Evolutionary conservation across 73 alveolate genomes (phyloP).

Genomic region (Stentor coeruleus): DNA sequence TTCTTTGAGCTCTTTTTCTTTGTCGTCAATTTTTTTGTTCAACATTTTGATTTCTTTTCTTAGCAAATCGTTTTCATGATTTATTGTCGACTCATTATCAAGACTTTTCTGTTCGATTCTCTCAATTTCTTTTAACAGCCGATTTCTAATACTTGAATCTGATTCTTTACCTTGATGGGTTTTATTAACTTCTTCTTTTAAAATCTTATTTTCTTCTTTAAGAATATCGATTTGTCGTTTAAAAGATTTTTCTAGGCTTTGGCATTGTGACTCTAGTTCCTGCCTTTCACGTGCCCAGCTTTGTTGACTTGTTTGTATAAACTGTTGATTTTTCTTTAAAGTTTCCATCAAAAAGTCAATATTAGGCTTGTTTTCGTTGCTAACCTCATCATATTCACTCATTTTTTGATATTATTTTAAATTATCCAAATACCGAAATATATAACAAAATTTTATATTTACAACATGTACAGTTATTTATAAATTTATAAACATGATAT

Average conservation of each 20-base stretch:
- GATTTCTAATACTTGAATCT: not conserved
- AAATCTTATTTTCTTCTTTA: not conserved
- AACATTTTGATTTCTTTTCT: not conserved
- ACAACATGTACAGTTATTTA: not conserved
- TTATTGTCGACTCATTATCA: not conserved
- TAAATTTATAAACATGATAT: too few relatives aligned
- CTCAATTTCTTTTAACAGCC: constrained; percentile 1
- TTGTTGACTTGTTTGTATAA: not conserved
- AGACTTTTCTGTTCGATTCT: not conserved
- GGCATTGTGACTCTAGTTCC: not conserved
- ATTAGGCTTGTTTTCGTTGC: too few relatives aligned
- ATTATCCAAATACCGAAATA: too few relatives aligned
- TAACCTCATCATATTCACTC: too few relatives aligned
- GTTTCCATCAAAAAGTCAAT: too few relatives aligned
- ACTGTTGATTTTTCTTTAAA: not conserved
- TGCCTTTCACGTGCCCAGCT: not conserved
- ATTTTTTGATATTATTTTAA: too few relatives aligned
- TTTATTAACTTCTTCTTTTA: not conserved
- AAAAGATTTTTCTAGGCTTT: not conserved
- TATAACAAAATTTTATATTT: too few relatives aligned
- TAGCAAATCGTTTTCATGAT: not conserved
- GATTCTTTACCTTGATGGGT: not conserved
- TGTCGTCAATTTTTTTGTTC: not conserved
- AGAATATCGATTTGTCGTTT: not conserved
- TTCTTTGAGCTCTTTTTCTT: not conserved